These are phyloP conservation scores for Leucogyrophana mollusca DNA, from an alignment of 768 basidiomycete species.

Conservation along the genomic window DNA sequence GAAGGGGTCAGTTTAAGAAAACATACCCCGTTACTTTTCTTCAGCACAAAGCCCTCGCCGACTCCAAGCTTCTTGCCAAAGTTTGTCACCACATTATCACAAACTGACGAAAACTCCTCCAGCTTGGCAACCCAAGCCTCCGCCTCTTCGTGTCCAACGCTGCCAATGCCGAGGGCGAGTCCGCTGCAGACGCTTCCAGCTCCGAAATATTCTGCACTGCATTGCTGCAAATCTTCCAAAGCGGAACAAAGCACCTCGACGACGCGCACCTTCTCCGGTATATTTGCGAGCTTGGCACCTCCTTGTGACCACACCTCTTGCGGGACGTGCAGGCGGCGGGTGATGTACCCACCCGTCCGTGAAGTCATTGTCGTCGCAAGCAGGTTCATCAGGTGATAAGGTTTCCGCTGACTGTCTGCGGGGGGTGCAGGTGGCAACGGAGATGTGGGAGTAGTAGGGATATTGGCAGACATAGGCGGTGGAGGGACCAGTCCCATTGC, in stretches of 20 bases:
- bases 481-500: slow-evolving; percentile 42
- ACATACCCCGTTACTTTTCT: slow-evolving; percentile 67
- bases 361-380: slow-evolving; percentile 77
- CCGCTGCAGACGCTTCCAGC: slow-evolving; percentile 78
- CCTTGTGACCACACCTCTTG: slow-evolving; percentile 90
- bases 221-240: slow-evolving; percentile 72
- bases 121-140: slow-evolving; percentile 76
- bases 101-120: slow-evolving; percentile 77
- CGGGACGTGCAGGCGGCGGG: slow-evolving; percentile 82
- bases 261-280: slow-evolving; percentile 84
- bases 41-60: slow-evolving; percentile 82
- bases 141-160: slow-evolving; percentile 73
- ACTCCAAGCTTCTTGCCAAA: slow-evolving; percentile 88
- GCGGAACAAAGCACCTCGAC: slow-evolving; percentile 78
- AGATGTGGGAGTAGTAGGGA: slow-evolving; percentile 75
- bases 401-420: slow-evolving; percentile 71
- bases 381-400: slow-evolving; percentile 88
- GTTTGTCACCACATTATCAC: slow-evolving; percentile 76
- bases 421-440: slow-evolving; percentile 76
- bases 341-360: slow-evolving; percentile 84
- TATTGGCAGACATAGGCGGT: slow-evolving; percentile 47
- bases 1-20: neutral
- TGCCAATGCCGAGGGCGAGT: slow-evolving; percentile 71
- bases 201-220: slow-evolving; percentile 73
- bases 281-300: slow-evolving; percentile 78